Evolutionary conservation across 2,329 filamentous ascomycete genomes (phyloP).

Genomic region (Paraphaeosphaeria sporulosa): DNA sequence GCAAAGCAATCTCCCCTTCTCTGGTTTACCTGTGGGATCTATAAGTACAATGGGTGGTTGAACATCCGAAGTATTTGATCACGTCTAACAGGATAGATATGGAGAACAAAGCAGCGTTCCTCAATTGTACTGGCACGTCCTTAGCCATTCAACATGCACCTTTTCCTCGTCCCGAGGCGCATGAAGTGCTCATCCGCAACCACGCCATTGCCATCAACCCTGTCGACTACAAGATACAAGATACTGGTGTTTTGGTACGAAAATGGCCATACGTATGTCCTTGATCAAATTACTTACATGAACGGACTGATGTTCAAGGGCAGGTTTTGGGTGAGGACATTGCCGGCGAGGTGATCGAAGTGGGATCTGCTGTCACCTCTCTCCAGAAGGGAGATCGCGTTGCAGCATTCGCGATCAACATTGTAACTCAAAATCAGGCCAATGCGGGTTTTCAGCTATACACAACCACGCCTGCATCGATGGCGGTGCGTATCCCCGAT

Average conservation of each 20-base stretch:
- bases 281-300: background rate
- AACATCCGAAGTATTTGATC: too few species aligned
- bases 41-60: too few species aligned
- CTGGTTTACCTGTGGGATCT: background rate
- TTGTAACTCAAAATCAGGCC: conserved; percentile 8
- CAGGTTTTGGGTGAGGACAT: conserved; percentile 53
- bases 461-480: conserved; percentile 24
- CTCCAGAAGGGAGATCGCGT: conserved; percentile 53
- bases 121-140: conserved; percentile 2
- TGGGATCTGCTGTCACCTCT: conserved; percentile 50
- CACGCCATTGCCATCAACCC: conserved; percentile 44
- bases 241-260: conserved; percentile 14
- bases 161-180: conserved; percentile 19
- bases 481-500: conserved; percentile 42
- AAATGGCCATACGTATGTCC: conserved; percentile 15
- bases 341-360: conserved; percentile 51
- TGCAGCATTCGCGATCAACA: conserved; percentile 27
- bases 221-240: conserved; percentile 50
- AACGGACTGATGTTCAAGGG: background rate
- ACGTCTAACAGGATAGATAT: conserved; percentile 6
- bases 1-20: background rate
- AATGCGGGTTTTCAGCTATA: conserved; percentile 34
- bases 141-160: conserved; percentile 38
- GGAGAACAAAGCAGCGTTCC: conserved; percentile 24
- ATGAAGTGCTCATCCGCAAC: conserved; percentile 42